Evolutionary conservation across 805 yeast genomes (phyloP), one percentile per base, ranked within the genome.

Genomic region (Saccharomycopsis fodiens): DNA sequence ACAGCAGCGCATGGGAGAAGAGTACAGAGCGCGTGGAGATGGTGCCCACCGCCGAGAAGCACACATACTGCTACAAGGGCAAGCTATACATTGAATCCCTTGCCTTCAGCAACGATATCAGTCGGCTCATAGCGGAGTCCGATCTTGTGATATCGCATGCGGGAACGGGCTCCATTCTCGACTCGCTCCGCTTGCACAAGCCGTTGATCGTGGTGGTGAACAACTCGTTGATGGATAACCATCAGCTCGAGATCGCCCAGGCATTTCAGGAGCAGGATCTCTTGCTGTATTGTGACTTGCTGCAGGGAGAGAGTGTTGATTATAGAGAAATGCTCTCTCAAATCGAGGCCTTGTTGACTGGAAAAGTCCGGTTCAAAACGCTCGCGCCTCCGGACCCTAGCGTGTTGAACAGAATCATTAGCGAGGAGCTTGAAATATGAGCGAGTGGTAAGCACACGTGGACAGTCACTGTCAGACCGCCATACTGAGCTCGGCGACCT

Each of bases 131-230:
- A 10, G 39, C 54, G 0, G 32, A 57, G 1, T 67, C 79, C 1
- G 77, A 78, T 42, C 54, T 86, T 36, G 85, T 91, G 8, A 72
- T 93, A 10, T 79, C 96, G 0, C 97, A 93, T 59, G 97, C 95
- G 13, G 83, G 84, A 1, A 86, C 97, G 0, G 98, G 98, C 2
- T 85, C 96, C 0, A 84, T 91, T 5, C 61, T 93, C 22, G 98
- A 91, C 56, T 72, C 85, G 0, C 61, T 87, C 31, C 68, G 93
- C 19, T 47, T 62, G 13, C 44, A 62, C 1, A 80, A 76, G 57
- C 76, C 73, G 20, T 63, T 87, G 46, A 65, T 89, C 1, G 88
- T 84, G 4, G 82, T 87, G 23, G 74, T 79, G 6, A 91, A 91
- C 59, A 71, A 73, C 8, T 54, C 60, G 3, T 70, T 93, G n/a